phyloP scores from a whole-genome alignment of 1,284 basidiomycete species.

The Puccinia horiana region DNA sequence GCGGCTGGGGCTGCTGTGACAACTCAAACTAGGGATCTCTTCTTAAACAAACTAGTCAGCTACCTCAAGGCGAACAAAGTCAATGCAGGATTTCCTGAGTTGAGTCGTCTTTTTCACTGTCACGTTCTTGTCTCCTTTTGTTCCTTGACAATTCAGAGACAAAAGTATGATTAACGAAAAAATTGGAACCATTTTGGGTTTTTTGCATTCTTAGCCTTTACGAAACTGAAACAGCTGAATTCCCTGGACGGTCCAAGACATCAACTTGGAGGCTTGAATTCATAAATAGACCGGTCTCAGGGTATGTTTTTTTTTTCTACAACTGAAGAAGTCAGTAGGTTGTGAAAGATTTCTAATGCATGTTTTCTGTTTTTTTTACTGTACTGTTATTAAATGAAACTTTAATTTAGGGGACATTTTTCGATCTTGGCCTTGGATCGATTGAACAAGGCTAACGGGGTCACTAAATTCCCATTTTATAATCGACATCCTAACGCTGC shows the following conservation, averaged over 20 bases:
- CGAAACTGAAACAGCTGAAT: conserved; percentile 52
- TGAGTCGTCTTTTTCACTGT: conserved; percentile 53
- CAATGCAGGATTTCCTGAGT: conserved; percentile 59
- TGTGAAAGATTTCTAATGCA: background rate
- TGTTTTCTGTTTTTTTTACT: background rate
- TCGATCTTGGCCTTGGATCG: conserved; percentile 57
- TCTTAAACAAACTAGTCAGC: conserved; percentile 55
- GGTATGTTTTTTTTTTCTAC: conserved; percentile 43
- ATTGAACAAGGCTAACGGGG: conserved; percentile 56
- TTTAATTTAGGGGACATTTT: conserved; percentile 55
- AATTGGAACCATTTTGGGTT: background rate
- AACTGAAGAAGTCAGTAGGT: background rate
- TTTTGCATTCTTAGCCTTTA: conserved; percentile 50
- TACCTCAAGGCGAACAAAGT: conserved; percentile 56
- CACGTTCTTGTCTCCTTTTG: background rate
- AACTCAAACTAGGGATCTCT: conserved; percentile 54
- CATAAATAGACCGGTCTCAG: conserved; percentile 58
- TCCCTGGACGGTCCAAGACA: conserved; percentile 51
- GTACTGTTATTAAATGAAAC: background rate
- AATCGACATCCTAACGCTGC: background rate
- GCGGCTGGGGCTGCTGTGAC: conserved; percentile 55
- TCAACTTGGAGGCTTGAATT: conserved; percentile 57
- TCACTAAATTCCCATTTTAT: conserved; percentile 47
- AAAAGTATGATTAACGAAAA: background rate
- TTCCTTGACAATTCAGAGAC: background rate